Evolutionary conservation across 73 alveolate genomes (phyloP), one percentile per base, ranked within the genome.

Genomic region (Paramecium biaurelia): DNA sequence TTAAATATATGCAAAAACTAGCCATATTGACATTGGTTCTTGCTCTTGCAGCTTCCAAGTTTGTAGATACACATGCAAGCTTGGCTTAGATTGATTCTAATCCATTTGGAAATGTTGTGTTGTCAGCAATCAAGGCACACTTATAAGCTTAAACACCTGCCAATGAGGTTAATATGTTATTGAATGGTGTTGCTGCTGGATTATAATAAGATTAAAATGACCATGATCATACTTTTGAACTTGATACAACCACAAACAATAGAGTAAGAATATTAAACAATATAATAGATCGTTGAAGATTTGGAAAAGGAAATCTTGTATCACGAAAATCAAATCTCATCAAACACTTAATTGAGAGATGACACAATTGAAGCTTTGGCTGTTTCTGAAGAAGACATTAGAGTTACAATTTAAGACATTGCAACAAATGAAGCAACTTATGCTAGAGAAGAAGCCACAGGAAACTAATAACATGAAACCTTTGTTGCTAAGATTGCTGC

Each of bases 31-130:
- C 90, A 79, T 79, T 79, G 90, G 90, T 79, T 79, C 76, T 79
- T 41, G 90, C 90, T 47, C 74, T 79, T 43, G 90, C 90, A 79
- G 90, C 90, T 79, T 57, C 90, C 74, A 79, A 47, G 74, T 79
- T 43, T 34, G 72, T 45, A 23, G 90, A 79, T 79, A 24, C 90
- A 41, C 90, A 79, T 63, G 32, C 70, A 20, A 43, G 74, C 70
- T 79, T 79, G 76, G 90, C 90, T 79, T 79, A 79, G 74, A 79
- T 79, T 26, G 90, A 79, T 47, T 58, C 90, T 45, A 30, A 79
- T 79, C 90, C 90, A 58, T 79, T 79, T 41, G 90, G 90, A 79
- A 79, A 79, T 41, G 47, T 79, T 45, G 90, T 79, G 74, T 79
- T 79, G 49, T 79, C 90, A 23, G 42, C 90, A 32, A 79, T 79